Conservation (phyloP, 176 grass and related monocot species). For the Puya raimondii region DNA sequence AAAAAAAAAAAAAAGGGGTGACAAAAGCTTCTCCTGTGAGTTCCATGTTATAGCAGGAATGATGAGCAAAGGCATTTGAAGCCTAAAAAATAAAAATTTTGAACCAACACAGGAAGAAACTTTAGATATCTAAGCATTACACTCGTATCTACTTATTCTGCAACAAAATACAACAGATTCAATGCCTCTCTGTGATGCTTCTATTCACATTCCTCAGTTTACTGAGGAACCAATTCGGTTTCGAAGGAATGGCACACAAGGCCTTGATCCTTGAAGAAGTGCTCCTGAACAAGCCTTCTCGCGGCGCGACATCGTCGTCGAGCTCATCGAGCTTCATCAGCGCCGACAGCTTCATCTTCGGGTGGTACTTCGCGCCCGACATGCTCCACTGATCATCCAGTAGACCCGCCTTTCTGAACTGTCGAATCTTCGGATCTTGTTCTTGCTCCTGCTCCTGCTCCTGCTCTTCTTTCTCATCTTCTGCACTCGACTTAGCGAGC, state of each 20-base stretch:
- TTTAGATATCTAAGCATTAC: too few relatives aligned
- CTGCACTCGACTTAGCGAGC: constrained; percentile 48
- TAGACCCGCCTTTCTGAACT: constrained; percentile 11
- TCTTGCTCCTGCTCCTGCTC: constrained; percentile 33
- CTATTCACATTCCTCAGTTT: constrained; percentile 66
- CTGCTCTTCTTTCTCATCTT: constrained; percentile 41
- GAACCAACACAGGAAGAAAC: too few relatives aligned
- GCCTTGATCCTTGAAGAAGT: constrained; percentile 65
- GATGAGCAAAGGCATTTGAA: too few relatives aligned
- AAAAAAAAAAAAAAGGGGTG: too few relatives aligned
- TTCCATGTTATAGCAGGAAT: too few relatives aligned
- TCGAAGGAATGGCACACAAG: constrained; percentile 77
- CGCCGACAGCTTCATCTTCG: constrained; percentile 65
- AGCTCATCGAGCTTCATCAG: constrained; percentile 71
- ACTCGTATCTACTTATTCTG: not conserved
- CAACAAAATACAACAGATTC: not conserved
- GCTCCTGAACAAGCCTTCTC: constrained; percentile 43
- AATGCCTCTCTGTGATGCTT: constrained; percentile 43
- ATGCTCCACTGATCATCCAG: constrained; percentile 60
- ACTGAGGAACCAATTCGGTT: constrained; percentile 66
- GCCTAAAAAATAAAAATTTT: not conserved
- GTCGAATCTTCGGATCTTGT: constrained; percentile 27
- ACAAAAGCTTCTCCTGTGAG: too few relatives aligned
- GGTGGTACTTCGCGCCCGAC: constrained; percentile 38
- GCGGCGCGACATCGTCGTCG: constrained; percentile 50